Evolutionary conservation across 2,329 filamentous ascomycete genomes (phyloP), one percentile per base, ranked within the genome.

Genomic region (Colletotrichum destructivum): DNA sequence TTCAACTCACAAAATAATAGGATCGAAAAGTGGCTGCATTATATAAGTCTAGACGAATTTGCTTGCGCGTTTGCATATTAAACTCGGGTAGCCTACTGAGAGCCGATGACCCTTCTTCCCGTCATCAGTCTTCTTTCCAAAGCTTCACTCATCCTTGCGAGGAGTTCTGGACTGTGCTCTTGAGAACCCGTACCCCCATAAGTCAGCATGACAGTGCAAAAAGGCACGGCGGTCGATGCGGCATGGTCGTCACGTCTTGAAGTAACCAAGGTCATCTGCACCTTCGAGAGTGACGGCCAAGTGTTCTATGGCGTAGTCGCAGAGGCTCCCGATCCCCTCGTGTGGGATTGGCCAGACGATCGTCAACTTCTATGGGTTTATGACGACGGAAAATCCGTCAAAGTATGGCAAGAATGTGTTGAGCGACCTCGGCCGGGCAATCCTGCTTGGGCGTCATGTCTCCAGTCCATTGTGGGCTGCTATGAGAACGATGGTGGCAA

Each of bases 361-460:
- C 21, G 8, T n/a, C 21, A 51, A 51, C 47, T 51, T 51, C 21
- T 51, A 51, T 51, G 21, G 47, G 47, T 51, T 23, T 51, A 9
- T 51, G 4, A 51, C 3, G 4, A 51, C 8, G 21, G 21, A 23
- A 51, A 51, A 2, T 51, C 18, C 12, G 8, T 4, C 21, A 51
- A 51, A 23, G 47, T 51, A 51, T 51, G 21, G 47, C 21, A 51
- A 51, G 47, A 51, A 51, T 51, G 18, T 51, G 18, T 51, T 6
- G n/a, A 65, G 52, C 54, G 26, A 44, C 54, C 54, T 15, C 42
- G 38, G 3, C 31, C 15, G 12, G 59, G 62, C 54, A 23, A 51
- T 5, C 8, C 42, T 2, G 15, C 62, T 31, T 65, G 18, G 54
- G 31, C 23, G 8, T 21, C 52, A n/a, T 8, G 13, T 59, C 62